These are phyloP conservation scores for Farysia itapuensis DNA, from an alignment of 1,284 basidiomycete species.

Conservation along the genomic window DNA sequence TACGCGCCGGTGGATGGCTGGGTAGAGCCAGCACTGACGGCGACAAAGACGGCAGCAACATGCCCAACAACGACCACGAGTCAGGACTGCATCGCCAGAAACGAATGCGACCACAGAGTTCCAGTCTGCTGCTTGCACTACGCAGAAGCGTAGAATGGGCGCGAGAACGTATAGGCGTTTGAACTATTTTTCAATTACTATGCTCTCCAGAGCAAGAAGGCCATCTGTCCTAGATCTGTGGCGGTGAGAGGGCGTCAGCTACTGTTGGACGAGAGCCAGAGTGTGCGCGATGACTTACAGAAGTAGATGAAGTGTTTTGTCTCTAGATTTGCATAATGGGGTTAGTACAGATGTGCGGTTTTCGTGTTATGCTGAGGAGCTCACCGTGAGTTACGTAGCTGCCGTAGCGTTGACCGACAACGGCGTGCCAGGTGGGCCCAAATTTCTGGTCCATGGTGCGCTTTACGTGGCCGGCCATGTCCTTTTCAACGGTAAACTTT, in stretches of 20 bases:
- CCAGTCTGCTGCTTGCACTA: conserved; percentile 15
- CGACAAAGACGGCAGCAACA: not conserved
- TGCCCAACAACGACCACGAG: not conserved
- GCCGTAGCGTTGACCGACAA: conserved; percentile 88
- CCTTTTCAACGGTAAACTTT: conserved; percentile 88
- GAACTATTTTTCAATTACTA: too few relatives aligned
- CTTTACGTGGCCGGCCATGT: conserved; percentile 96
- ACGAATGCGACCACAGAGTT: too few relatives aligned
- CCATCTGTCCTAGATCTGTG: conserved; percentile 55
- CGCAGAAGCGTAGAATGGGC: conserved; percentile 32
- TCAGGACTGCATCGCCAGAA: conserved; percentile 1
- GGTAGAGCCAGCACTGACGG: conserved; percentile 1
- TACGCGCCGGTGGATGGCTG: conserved; percentile 11
- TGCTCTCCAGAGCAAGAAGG: conserved; percentile 58
- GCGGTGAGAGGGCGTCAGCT: conserved; percentile 1
- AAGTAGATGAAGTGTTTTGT: conserved; percentile 60
- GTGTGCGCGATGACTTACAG: conserved; percentile 39
- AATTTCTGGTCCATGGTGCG: conserved; percentile 91
- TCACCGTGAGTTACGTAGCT: conserved; percentile 94
- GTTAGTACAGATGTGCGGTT: too few relatives aligned
- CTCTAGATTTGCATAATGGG: too few relatives aligned
- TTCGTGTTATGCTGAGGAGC: too few relatives aligned
- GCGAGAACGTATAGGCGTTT: conserved; percentile 10
- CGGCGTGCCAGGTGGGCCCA: conserved; percentile 94
- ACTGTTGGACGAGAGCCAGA: not conserved